Conservation (phyloP, 495 filamentous ascomycete genomes). For the Physcia stellaris region DNA sequence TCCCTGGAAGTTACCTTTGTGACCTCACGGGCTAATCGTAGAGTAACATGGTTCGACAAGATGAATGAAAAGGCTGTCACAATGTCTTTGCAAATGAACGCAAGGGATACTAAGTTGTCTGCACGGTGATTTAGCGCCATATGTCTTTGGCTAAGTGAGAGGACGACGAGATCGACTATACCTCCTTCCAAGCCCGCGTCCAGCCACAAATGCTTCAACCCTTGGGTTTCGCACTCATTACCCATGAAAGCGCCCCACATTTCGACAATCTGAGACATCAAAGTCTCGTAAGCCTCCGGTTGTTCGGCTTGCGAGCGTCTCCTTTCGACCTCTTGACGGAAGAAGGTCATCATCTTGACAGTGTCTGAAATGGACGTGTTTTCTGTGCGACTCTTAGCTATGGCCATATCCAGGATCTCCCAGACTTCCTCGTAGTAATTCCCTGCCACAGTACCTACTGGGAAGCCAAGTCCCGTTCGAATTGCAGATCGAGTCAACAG, state of each 20-base stretch:
- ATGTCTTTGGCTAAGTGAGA: neutral
- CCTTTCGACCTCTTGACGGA: neutral
- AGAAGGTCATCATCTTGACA: neutral
- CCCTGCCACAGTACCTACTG: neutral
- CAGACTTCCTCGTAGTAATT: neutral
- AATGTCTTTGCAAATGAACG: conserved; percentile 71
- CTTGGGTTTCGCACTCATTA: conserved; percentile 60
- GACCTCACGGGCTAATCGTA: conserved; percentile 12
- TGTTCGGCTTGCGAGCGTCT: neutral
- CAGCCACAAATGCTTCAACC: conserved; percentile 85
- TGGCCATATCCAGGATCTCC: neutral
- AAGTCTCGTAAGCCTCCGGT: neutral
- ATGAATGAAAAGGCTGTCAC: conserved; percentile 50
- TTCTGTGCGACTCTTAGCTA: neutral
- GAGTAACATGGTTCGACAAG: conserved; percentile 43
- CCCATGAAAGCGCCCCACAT: conserved; percentile 88
- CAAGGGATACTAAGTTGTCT: conserved; percentile 55
- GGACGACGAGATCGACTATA: conserved; percentile 24
- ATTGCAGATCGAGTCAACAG: neutral
- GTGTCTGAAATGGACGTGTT: neutral
- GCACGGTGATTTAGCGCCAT: neutral
- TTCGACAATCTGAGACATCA: conserved; percentile 47
- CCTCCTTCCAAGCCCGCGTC: conserved; percentile 89
- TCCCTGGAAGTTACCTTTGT: conserved; percentile 11
- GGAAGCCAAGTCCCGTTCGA: neutral